Conservation (phyloP, 495 filamentous ascomycete genomes). For the Physcia stellaris region DNA sequence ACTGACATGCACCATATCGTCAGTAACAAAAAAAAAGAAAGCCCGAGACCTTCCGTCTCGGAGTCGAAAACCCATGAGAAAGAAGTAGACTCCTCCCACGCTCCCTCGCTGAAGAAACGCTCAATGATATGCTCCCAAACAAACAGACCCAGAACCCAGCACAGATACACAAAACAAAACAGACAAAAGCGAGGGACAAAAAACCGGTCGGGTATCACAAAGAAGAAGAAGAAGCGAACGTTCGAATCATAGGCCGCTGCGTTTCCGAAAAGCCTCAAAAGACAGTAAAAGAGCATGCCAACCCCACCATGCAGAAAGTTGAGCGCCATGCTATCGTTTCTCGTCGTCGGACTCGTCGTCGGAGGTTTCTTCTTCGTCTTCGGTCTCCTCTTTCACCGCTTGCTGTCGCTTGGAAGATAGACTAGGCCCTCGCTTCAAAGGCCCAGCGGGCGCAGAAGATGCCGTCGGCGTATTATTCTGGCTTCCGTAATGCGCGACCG, state of each 20-base stretch:
- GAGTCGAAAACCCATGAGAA: too few species aligned
- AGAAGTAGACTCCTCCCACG: too few species aligned
- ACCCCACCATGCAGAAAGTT: not conserved
- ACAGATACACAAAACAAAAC: too few species aligned
- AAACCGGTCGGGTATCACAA: conserved; percentile 9
- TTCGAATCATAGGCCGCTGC: too few species aligned
- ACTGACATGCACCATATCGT: too few species aligned
- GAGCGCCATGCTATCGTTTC: not conserved
- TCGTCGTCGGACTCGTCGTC: conserved; percentile 2
- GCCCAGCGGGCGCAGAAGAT: conserved; percentile 9
- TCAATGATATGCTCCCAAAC: too few species aligned
- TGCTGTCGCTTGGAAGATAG: not conserved
- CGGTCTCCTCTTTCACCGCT: conserved; percentile 1
- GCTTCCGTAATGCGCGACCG: conserved; percentile 50
- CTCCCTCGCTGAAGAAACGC: too few species aligned
- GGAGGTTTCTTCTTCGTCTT: not conserved
- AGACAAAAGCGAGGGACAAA: too few species aligned
- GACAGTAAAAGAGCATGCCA: not conserved
- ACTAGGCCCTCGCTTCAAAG: not conserved
- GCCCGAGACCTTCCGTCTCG: too few species aligned
- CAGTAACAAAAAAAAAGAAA: too few species aligned
- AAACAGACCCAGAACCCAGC: too few species aligned
- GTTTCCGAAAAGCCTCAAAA: too few species aligned
- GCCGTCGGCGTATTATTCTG: conserved; percentile 45
- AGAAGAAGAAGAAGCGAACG: conserved; percentile 10